Conservation (phyloP, 1,139 yeast genomes). For the Hemisphaericaspora xylanilytica region DNA sequence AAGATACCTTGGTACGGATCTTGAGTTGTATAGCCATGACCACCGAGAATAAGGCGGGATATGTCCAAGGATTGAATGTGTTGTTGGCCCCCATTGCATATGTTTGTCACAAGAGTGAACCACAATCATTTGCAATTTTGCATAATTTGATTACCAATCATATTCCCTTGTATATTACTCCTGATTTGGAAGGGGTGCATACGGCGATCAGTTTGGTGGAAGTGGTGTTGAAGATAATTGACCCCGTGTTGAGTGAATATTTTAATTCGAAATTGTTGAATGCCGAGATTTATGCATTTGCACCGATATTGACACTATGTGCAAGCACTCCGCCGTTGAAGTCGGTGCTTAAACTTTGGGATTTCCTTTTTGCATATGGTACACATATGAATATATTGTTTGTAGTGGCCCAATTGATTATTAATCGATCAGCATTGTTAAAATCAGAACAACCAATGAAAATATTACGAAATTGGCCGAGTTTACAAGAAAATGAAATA, state of each 20-base stretch:
- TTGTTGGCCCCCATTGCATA: constrained; percentile 82
- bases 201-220: constrained; percentile 73
- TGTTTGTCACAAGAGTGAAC: constrained; percentile 70
- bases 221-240: constrained; percentile 65
- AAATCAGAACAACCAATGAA: constrained; percentile 69
- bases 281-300: constrained; percentile 87
- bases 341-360: constrained; percentile 83
- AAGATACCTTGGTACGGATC: constrained; percentile 64
- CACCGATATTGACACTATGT: constrained; percentile 80
- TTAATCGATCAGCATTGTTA: constrained; percentile 62
- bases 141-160: constrained; percentile 55
- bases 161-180: constrained; percentile 77
- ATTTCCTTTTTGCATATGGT: constrained; percentile 86
- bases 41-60: constrained; percentile 42
- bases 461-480: constrained; percentile 69
- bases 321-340: constrained; percentile 87
- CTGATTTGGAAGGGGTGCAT: constrained; percentile 80
- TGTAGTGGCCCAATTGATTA: constrained; percentile 78
- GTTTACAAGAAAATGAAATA: constrained; percentile 68
- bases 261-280: constrained; percentile 64
- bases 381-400: constrained; percentile 83
- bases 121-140: constrained; percentile 78
- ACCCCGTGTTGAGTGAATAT: constrained; percentile 63
- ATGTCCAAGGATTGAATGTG: constrained; percentile 92
- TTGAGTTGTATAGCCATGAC: constrained; percentile 71